Evolutionary conservation across 768 basidiomycete genomes (phyloP).

Genomic region (Podaxis sp.): DNA sequence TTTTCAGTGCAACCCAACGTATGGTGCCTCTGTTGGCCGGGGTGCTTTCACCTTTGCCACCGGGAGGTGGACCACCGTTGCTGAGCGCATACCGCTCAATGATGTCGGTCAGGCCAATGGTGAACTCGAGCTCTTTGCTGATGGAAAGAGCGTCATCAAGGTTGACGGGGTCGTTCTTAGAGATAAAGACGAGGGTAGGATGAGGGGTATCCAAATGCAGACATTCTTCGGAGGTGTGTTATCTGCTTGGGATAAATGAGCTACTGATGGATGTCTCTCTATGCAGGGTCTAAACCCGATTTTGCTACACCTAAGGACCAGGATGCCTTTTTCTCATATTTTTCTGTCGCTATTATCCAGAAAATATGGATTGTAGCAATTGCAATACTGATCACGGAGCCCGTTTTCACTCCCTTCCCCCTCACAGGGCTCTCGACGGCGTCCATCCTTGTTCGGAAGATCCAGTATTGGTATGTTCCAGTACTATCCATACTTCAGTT

Average conservation of each 20-base stretch:
- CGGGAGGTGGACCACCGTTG: conserved; percentile 68
- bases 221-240: conserved; percentile 73
- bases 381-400: no score
- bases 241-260: conserved; percentile 1
- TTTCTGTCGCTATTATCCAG: conserved; percentile 58
- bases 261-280: background rate
- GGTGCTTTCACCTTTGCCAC: conserved; percentile 64
- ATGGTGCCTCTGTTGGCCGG: conserved; percentile 68
- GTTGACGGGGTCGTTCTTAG: conserved; percentile 56
- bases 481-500: no score
- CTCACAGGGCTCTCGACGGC: no score
- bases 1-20: conserved; percentile 58
- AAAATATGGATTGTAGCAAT: no score
- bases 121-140: conserved; percentile 64
- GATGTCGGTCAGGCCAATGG: conserved; percentile 69
- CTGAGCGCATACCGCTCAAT: conserved; percentile 74
- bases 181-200: conserved; percentile 44
- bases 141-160: conserved; percentile 64
- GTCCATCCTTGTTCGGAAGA: no score
- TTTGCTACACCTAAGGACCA: conserved; percentile 61
- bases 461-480: no score
- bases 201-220: conserved; percentile 72
- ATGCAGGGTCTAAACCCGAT: conserved; percentile 22
- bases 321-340: conserved; percentile 65
- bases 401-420: no score